Conservation (phyloP, 768 basidiomycete genomes). For the Rubroboletus pulcherrimus region DNA sequence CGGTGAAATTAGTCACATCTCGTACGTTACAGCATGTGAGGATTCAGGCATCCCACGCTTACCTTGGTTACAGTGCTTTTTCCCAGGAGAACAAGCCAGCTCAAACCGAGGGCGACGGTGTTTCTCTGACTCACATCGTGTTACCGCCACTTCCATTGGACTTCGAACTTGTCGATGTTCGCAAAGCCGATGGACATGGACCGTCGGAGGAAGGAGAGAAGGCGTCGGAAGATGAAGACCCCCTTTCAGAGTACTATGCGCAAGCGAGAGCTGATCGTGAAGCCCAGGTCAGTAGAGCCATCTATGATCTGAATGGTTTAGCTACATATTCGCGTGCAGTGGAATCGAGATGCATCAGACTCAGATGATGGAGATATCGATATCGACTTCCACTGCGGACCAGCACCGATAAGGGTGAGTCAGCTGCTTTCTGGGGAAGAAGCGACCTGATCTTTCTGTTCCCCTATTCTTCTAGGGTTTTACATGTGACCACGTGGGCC, state of each 20-base stretch:
- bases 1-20: constrained; percentile 43
- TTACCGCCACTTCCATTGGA: constrained; percentile 27
- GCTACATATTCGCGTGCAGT: constrained; percentile 17
- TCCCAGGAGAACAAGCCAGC: constrained; percentile 29
- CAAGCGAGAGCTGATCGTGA: constrained; percentile 50
- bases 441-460: neutral
- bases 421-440: neutral
- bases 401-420: constrained; percentile 31
- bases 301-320: neutral
- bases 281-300: constrained; percentile 33
- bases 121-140: constrained; percentile 8
- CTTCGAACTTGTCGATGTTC: constrained; percentile 1
- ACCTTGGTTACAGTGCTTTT: constrained; percentile 32
- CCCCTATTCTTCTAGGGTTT: constrained; percentile 45
- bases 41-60: constrained; percentile 6
- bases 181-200: neutral
- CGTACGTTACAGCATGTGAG: constrained; percentile 34
- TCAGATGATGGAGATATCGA: constrained; percentile 31
- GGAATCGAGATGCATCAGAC: constrained; percentile 35
- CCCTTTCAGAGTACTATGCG: constrained; percentile 62
- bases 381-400: constrained; percentile 14
- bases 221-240: constrained; percentile 37
- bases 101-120: neutral
- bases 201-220: neutral
- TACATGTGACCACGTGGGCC: constrained; percentile 54